These are phyloP conservation scores for Hymenoscyphus fructigenus DNA, from an alignment of 2,329 filamentous ascomycete genomes.

Conservation along the genomic window DNA sequence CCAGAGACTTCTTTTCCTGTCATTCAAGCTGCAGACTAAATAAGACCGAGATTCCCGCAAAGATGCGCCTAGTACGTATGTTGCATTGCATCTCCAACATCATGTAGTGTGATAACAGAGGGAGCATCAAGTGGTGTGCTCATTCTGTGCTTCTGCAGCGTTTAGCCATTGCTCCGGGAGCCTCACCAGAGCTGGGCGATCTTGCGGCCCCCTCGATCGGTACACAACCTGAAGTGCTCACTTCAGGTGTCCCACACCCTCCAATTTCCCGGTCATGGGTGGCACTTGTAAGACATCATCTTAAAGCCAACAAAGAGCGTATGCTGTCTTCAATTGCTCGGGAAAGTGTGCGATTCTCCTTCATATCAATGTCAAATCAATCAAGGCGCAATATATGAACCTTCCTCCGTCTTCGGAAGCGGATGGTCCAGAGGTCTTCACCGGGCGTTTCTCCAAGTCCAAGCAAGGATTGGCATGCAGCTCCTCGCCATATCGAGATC, in stretches of 20 bases:
- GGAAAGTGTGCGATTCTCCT: not conserved
- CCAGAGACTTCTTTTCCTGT: not conserved
- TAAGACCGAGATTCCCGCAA: not conserved
- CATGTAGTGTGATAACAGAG: not conserved
- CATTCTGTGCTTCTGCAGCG: not conserved
- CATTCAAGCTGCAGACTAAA: not conserved
- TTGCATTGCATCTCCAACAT: not conserved
- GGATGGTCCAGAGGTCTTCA: not conserved
- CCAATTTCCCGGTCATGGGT: not conserved
- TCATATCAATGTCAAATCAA: not conserved
- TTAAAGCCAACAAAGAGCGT: not conserved
- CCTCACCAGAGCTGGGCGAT: not conserved
- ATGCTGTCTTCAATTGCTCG: not conserved
- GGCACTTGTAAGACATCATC: not conserved
- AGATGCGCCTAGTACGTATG: not conserved
- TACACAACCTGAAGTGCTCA: not conserved
- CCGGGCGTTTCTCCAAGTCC: not conserved
- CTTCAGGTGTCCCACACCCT: not conserved
- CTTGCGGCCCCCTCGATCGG: not conserved
- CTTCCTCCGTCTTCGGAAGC: not conserved
- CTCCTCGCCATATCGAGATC: not conserved
- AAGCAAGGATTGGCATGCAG: not conserved
- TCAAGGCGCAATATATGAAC: not conserved
- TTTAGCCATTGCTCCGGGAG: not conserved
- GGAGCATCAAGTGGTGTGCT: not conserved